A percentile compares a stretch with the other conserved stretches of the same genome.
These are phyloP conservation scores for Scutellaria baicalensis DNA, from an alignment of 257 asterid species.

Conservation along the genomic window DNA sequence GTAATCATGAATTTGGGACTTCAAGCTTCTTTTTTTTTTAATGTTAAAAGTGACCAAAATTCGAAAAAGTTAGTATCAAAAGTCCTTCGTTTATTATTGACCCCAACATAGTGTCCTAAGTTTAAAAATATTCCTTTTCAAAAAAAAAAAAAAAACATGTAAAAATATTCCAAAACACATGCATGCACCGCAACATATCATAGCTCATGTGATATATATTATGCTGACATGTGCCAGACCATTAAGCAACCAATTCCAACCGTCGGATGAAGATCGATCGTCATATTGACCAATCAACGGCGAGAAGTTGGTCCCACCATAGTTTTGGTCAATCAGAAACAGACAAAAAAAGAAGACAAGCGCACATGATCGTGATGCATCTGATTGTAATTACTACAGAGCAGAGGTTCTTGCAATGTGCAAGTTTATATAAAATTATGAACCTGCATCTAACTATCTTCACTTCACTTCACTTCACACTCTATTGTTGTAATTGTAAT, in stretches of 20 bases:
- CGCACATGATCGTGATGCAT: constrained; percentile 23
- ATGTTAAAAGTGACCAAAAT: no score
- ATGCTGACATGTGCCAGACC: constrained; percentile 1
- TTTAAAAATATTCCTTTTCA: no score
- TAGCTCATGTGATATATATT: no score
- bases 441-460: background rate
- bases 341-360: constrained; percentile 27
- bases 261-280: constrained; percentile 4
- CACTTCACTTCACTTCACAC: background rate
- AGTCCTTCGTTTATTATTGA: no score
- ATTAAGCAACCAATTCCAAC: background rate
- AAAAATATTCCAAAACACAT: no score
- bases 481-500: background rate
- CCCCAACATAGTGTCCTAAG: no score
- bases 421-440: background rate
- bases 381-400: background rate
- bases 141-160: no score
- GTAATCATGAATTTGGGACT: no score
- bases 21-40: no score
- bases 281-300: constrained; percentile 4
- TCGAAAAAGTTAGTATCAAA: no score
- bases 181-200: no score
- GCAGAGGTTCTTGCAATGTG: background rate
- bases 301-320: background rate
- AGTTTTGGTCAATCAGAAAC: background rate